A percentile compares a stretch with the other conserved stretches of the same genome.
Conservation (phyloP, 148 eudicot species). For the Rhododendron ferrugineum region DNA sequence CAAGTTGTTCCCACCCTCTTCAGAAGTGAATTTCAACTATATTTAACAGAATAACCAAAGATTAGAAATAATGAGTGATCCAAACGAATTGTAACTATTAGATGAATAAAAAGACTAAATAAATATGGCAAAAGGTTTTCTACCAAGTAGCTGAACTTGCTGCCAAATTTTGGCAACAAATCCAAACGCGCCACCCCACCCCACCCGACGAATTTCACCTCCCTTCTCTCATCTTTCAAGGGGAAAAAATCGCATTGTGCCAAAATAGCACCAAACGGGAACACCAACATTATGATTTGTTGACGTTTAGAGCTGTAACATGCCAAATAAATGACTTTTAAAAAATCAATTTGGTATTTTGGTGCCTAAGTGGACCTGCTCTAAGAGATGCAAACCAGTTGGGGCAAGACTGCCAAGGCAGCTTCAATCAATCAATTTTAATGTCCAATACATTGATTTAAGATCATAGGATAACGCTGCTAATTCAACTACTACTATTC, state of each 20-base stretch:
- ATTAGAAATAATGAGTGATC: too few relatives aligned
- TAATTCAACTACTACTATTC: neutral
- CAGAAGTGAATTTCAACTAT: too few relatives aligned
- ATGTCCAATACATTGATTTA: neutral
- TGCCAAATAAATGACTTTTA: neutral
- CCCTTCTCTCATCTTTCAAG: neutral
- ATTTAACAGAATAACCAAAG: too few relatives aligned
- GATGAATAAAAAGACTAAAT: neutral
- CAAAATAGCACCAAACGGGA: neutral
- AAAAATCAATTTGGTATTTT: neutral
- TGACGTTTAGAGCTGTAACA: neutral
- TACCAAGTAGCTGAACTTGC: neutral
- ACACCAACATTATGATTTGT: neutral
- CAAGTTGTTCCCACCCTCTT: too few relatives aligned
- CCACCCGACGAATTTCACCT: neutral
- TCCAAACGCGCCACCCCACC: neutral
- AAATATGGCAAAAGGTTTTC: neutral
- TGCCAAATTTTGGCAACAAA: neutral
- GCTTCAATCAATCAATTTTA: neutral
- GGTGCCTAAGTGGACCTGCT: neutral
- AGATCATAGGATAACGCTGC: neutral
- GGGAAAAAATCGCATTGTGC: neutral
- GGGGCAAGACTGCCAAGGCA: neutral
- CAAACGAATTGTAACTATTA: too few relatives aligned
- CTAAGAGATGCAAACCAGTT: neutral